Evolutionary conservation across 768 basidiomycete species (phyloP).

Genomic region (Floccularia luteovirens): DNA sequence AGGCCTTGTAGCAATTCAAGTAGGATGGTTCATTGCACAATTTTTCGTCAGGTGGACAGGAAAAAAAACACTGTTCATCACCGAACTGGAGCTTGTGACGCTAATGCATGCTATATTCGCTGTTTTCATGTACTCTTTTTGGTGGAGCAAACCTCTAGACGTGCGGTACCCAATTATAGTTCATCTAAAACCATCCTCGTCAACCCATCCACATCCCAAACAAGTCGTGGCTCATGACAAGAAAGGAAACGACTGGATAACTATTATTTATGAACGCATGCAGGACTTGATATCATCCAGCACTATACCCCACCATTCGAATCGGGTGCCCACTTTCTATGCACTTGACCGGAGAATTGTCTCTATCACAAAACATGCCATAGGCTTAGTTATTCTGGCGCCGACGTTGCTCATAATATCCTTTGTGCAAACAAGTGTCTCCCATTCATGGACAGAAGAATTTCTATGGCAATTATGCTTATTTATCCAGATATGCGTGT

Average conservation of each 20-base stretch:
- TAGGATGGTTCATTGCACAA: slow-evolving; percentile 16
- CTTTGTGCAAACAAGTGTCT: background rate
- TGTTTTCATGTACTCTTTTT: slow-evolving; percentile 15
- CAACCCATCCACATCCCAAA: too few species aligned
- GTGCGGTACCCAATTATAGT: background rate
- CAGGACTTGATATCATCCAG: background rate
- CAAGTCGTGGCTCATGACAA: background rate
- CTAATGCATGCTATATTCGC: slow-evolving; percentile 16
- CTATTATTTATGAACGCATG: background rate
- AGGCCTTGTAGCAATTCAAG: slow-evolving; percentile 14
- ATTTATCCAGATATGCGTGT: background rate
- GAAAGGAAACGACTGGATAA: background rate
- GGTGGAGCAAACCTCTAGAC: slow-evolving; percentile 12
- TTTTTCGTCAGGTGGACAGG: slow-evolving; percentile 9
- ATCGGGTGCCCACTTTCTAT: background rate
- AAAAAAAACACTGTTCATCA: slow-evolving; percentile 13
- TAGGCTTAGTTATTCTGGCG: too few species aligned
- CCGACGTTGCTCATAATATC: background rate
- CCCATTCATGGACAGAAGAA: background rate
- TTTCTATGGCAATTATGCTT: background rate
- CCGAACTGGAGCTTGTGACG: slow-evolving; percentile 18
- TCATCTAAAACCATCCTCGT: background rate
- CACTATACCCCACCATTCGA: background rate
- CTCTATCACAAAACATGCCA: too few species aligned
- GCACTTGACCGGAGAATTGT: too few species aligned